phyloP scores from a whole-genome alignment of 2,329 filamentous ascomycete genomes.

The Triangularia verruculosa region DNA sequence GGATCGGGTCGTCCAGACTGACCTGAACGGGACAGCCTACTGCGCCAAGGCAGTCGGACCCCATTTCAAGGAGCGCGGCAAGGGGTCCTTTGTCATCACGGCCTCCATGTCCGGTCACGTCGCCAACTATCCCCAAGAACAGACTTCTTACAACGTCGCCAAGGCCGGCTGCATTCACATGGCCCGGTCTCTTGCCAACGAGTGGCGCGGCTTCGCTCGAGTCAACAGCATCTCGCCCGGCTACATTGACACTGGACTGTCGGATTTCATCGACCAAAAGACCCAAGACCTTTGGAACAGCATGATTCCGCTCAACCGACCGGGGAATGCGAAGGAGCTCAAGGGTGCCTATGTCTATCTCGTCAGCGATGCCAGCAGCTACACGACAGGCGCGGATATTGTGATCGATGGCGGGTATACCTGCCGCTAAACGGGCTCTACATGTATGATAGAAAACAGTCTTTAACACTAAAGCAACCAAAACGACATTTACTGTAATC shows the following conservation, averaged over 20 bases:
- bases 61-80: slow-evolving; percentile 62
- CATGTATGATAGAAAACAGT: background rate
- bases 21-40: slow-evolving; percentile 69
- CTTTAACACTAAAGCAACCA: too few species aligned
- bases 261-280: slow-evolving; percentile 61
- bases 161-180: slow-evolving; percentile 55
- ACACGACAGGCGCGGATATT: slow-evolving; percentile 70
- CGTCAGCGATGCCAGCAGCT: slow-evolving; percentile 69
- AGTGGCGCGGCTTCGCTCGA: slow-evolving; percentile 67
- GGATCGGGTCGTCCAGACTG: slow-evolving; percentile 60
- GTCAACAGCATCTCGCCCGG: slow-evolving; percentile 66
- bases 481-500: too few species aligned
- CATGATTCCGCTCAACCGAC: slow-evolving; percentile 71
- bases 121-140: slow-evolving; percentile 67
- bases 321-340: slow-evolving; percentile 66
- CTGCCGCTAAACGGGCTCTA: background rate
- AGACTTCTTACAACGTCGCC: slow-evolving; percentile 64
- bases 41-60: slow-evolving; percentile 62
- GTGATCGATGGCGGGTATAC: slow-evolving; percentile 68
- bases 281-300: slow-evolving; percentile 70
- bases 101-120: slow-evolving; percentile 69
- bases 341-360: slow-evolving; percentile 79
- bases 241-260: slow-evolving; percentile 67
- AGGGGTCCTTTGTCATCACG: slow-evolving; percentile 66
- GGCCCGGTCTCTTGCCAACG: slow-evolving; percentile 52